Conservation (phyloP, 176 grass and related monocot species). For the Elymus sibiricus region DNA sequence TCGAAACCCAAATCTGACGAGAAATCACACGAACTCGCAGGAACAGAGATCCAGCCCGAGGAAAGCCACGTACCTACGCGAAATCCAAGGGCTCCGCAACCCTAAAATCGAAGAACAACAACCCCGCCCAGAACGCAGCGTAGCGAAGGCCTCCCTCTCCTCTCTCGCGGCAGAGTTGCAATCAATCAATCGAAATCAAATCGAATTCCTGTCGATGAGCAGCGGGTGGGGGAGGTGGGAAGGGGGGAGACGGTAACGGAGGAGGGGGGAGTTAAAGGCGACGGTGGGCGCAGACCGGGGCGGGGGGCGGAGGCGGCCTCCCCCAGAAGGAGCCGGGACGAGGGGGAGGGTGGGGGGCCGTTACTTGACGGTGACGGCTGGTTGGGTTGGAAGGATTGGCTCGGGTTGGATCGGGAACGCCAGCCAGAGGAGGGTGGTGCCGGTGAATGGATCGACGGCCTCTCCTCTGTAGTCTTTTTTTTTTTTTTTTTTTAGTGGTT, state of each 20-base stretch:
- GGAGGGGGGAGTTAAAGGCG: slow-evolving; percentile 35
- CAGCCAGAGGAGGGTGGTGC: neutral
- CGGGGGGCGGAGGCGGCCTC: slow-evolving; percentile 40
- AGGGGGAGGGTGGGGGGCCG: slow-evolving; percentile 35
- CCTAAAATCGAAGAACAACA: slow-evolving; percentile 4
- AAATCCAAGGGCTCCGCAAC: slow-evolving; percentile 31
- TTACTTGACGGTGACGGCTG: slow-evolving; percentile 79
- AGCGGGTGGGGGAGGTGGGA: slow-evolving; percentile 22
- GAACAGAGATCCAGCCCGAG: slow-evolving; percentile 1
- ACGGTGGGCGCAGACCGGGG: slow-evolving; percentile 22
- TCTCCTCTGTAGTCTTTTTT: too few relatives aligned
- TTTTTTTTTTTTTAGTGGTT: too few relatives aligned
- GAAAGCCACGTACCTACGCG: slow-evolving; percentile 20
- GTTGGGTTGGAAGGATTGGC: neutral
- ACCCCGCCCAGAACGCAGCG: neutral
- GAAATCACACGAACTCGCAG: neutral
- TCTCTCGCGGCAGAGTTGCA: neutral
- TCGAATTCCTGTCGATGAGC: neutral
- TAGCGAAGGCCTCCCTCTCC: neutral
- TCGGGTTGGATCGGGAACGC: neutral
- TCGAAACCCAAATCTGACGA: neutral
- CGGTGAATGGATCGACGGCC: neutral
- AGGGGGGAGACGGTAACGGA: slow-evolving; percentile 44
- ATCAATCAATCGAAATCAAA: neutral
- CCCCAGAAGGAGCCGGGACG: slow-evolving; percentile 58